Evolutionary conservation across 805 yeast species (phyloP).

Genomic region (Candida hungchunana): DNA sequence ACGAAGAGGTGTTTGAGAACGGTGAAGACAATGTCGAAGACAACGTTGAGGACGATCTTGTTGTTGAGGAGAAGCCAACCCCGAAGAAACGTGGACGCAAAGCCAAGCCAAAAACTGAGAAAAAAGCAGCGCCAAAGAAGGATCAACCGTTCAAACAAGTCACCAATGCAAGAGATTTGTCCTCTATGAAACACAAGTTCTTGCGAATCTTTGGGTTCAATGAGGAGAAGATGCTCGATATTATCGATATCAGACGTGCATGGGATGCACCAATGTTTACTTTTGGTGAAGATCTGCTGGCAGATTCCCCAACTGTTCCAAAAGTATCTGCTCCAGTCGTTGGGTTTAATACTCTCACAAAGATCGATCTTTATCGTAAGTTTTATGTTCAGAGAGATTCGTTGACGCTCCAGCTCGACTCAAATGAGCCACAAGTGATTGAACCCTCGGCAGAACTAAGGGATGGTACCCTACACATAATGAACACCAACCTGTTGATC

Average conservation of each 20-base stretch:
- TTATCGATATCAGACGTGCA: constrained; percentile 40
- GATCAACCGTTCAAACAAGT: constrained; percentile 7
- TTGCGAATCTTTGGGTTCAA: constrained; percentile 47
- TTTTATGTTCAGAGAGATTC: constrained; percentile 21
- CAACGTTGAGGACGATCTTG: neutral
- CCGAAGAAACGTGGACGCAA: constrained; percentile 29
- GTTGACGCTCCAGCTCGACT: constrained; percentile 20
- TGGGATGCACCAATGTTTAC: constrained; percentile 49
- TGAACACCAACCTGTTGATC: constrained; percentile 49
- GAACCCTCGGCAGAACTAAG: constrained; percentile 13
- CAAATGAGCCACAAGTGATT: constrained; percentile 12
- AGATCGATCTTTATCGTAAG: constrained; percentile 20
- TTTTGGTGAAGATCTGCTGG: constrained; percentile 32
- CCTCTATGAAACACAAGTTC: constrained; percentile 39
- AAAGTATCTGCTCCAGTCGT: constrained; percentile 11
- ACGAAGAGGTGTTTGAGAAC: constrained; percentile 11
- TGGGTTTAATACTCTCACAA: constrained; percentile 17
- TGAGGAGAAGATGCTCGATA: constrained; percentile 36
- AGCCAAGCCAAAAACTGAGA: constrained; percentile 10
- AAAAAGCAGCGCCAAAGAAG: constrained; percentile 11
- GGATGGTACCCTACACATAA: constrained; percentile 34
- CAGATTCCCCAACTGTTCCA: constrained; percentile 8
- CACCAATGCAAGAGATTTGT: constrained; percentile 27
- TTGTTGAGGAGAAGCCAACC: constrained; percentile 5
- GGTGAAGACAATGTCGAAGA: constrained; percentile 8